phyloP scores from a whole-genome alignment of 2,329 filamentous ascomycete species.

The Samsoniella hepiali region DNA sequence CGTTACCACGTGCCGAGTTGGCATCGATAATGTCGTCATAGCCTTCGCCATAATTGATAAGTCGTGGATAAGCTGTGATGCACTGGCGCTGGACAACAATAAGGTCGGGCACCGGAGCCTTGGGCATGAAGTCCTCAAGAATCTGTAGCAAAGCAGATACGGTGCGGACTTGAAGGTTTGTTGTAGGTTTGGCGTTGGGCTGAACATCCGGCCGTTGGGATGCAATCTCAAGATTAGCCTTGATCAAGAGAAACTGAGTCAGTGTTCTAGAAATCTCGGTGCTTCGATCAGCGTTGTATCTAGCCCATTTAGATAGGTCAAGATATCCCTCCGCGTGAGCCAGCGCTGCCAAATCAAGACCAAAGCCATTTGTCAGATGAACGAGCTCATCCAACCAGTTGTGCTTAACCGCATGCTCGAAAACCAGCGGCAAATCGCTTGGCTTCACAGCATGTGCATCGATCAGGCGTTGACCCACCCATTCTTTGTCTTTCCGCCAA shows the following conservation, averaged over 20 bases:
- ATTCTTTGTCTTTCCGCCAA: conserved; percentile 86
- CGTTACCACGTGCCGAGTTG: conserved; percentile 79
- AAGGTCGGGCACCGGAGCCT: conserved; percentile 61
- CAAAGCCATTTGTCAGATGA: conserved; percentile 76
- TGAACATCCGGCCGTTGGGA: conserved; percentile 66
- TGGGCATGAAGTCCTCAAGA: conserved; percentile 65
- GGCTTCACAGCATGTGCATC: conserved; percentile 76
- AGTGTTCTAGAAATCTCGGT: conserved; percentile 68
- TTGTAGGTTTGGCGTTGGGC: conserved; percentile 56
- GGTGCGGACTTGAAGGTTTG: conserved; percentile 79
- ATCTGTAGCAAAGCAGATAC: conserved; percentile 78
- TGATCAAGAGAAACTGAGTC: conserved; percentile 77
- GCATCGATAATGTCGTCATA: conserved; percentile 87
- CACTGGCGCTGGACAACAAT: conserved; percentile 81
- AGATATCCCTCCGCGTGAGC: conserved; percentile 79
- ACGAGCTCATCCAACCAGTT: conserved; percentile 82
- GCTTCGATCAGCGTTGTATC: conserved; percentile 63
- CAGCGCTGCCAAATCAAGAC: conserved; percentile 79
- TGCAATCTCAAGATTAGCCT: conserved; percentile 75
- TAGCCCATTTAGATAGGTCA: conserved; percentile 78
- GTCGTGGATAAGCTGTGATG: conserved; percentile 85
- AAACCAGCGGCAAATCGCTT: conserved; percentile 42
- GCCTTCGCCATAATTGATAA: conserved; percentile 95
- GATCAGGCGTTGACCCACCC: conserved; percentile 78
- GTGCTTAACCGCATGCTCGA: conserved; percentile 70